Evolutionary conservation across 371 early-diverging fungal species (phyloP).

Genomic region (Circinella minor): DNA sequence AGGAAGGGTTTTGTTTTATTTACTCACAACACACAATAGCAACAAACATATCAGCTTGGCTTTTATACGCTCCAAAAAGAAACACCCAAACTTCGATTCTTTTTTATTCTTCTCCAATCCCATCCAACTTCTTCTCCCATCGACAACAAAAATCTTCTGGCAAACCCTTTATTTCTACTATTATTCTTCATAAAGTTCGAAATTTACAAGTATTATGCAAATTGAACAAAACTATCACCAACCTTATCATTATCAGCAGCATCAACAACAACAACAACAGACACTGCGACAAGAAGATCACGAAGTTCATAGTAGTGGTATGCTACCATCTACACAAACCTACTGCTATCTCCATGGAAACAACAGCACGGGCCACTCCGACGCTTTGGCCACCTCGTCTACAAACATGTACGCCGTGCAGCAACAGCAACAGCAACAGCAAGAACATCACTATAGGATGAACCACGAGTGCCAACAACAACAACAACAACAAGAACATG

Average conservation of each 20-base stretch:
- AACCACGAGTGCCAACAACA: slow-evolving; percentile 1
- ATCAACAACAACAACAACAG: neutral
- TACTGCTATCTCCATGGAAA: slow-evolving; percentile 16
- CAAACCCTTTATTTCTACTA: neutral
- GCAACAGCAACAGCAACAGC: neutral
- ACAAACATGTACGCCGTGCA: slow-evolving; percentile 4
- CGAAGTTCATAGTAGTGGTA: neutral
- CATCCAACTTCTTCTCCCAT: too few relatives aligned
- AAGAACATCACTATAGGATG: neutral
- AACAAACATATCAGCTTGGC: neutral
- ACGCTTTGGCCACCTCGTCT: slow-evolving; percentile 15
- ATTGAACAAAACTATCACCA: slow-evolving; percentile 5
- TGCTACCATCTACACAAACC: slow-evolving; percentile 1
- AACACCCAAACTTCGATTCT: neutral
- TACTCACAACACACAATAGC: neutral
- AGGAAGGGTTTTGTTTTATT: slow-evolving; percentile 9
- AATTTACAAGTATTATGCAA: slow-evolving; percentile 2
- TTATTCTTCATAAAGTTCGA: neutral
- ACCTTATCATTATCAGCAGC: too few relatives aligned
- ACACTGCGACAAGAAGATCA: slow-evolving; percentile 2
- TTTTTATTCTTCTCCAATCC: neutral
- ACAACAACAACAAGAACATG: slow-evolving; percentile 1
- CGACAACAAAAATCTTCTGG: too few relatives aligned
- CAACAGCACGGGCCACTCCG: slow-evolving; percentile 10
- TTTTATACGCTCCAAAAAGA: neutral